Percentiles rank a stretch among this genome's conserved stretches.
These are phyloP conservation scores for Bolboschoenoplectus hybrid DNA, from an alignment of 202 grass and related monocot species.

Conservation along the genomic window DNA sequence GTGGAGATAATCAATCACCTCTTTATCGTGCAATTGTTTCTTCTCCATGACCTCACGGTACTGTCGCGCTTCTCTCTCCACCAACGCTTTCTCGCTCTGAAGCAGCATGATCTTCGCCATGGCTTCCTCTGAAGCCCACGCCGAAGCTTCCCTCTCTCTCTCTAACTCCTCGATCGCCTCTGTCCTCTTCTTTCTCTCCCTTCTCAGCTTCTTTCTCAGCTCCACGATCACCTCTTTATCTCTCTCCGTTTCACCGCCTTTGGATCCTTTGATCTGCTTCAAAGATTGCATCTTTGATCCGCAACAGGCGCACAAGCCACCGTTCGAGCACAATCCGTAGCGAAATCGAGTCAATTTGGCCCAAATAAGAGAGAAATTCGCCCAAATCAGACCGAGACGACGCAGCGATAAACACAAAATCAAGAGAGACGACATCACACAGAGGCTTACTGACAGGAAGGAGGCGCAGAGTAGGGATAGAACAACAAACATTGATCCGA, in stretches of 20 bases:
- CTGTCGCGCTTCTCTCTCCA: conserved; percentile 71
- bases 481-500: conserved; percentile 33
- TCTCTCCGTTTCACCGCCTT: conserved; percentile 6
- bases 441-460: conserved; percentile 17
- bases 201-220: conserved; percentile 49
- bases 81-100: conserved; percentile 60
- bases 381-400: conserved; percentile 32
- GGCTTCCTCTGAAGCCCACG: conserved; percentile 63
- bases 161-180: conserved; percentile 56
- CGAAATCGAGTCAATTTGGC: conserved; percentile 29
- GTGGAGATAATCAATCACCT: conserved; percentile 63
- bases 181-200: conserved; percentile 53
- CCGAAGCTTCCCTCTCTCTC: conserved; percentile 62
- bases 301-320: conserved; percentile 56
- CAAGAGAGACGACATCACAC: conserved; percentile 37
- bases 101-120: conserved; percentile 78
- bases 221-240: conserved; percentile 44
- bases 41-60: conserved; percentile 54
- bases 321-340: conserved; percentile 39
- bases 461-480: neutral
- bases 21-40: conserved; percentile 69
- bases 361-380: too few relatives aligned
- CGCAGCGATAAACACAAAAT: conserved; percentile 42
- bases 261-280: conserved; percentile 37
- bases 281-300: conserved; percentile 49